Base-by-base conservation (phyloP, 1,284 basidiomycete species). In the Trametes versicolor region DNA sequence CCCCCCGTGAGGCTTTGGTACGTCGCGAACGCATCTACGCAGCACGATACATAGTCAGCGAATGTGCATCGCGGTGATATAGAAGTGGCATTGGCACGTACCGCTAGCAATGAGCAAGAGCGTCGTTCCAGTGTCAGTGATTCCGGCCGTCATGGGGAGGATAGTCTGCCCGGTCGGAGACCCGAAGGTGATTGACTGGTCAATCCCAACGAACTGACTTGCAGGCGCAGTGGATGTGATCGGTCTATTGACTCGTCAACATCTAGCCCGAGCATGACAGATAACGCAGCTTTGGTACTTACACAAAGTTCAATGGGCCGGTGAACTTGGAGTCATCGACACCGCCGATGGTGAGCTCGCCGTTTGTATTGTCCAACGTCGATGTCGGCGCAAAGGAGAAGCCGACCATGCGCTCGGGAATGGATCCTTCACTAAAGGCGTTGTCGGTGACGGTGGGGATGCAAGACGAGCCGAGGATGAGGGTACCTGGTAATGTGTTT, bases 331-430 rank as follows among this genome's bases (percentile, higher is more conserved):
- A 75, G 29, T 77, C 58, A 68, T 87, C 85, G 47, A 76, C 75
- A 41, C 83, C 84, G 63, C 86, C 86, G 75, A 80, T 77, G 13
- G 74, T 74, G 32, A 79, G 61, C 63, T 76, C 72, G 32, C 72
- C 77, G 60, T 76, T 78, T 21, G 69, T 66, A 51, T 54, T 54
- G 5, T 54, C 12, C 0, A 65, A 60, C 9, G 71, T 62, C 15
- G 71, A 80, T 1, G 83, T 82, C 25, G 80, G 82, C 29, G 71
- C 74, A 73, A 83, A 87, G 23, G 79, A 86, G 64, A 87, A 78
- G 12, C 81, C 82, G 64, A 87, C 74, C 62, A 29, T 78, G 76
- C 67, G 32, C n/a, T 45, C 25, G 9, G 32, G 32, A 25, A 74
- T 72, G 19, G 65, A 13, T 23, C 70, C 69, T 36, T 75, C 72